Evolutionary conservation across 2,329 filamentous ascomycete species (phyloP).

Genomic region (Colletotrichum viniferum): DNA sequence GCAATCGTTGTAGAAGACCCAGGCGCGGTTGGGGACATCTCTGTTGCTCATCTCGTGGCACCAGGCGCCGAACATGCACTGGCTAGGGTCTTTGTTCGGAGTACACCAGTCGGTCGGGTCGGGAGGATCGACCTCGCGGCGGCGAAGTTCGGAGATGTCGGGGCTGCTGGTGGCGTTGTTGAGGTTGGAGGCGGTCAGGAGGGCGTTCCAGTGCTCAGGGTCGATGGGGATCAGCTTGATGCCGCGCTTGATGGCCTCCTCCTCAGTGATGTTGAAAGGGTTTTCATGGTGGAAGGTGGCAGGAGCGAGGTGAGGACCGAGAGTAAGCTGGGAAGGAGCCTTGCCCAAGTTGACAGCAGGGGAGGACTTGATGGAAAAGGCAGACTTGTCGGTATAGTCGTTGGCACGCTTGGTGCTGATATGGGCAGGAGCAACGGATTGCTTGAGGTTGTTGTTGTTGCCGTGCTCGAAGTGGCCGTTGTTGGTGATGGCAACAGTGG

Average conservation of each 20-base stretch:
- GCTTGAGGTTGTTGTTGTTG: not conserved
- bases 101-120: conserved; percentile 14
- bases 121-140: not conserved
- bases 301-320: not conserved
- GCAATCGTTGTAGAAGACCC: conserved; percentile 12
- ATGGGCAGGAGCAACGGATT: not conserved
- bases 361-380: not conserved
- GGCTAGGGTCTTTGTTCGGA: not conserved
- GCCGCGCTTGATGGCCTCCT: conserved; percentile 2
- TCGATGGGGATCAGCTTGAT: conserved; percentile 10
- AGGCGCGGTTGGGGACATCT: conserved; percentile 1
- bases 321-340: not conserved
- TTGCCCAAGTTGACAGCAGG: not conserved
- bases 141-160: not conserved
- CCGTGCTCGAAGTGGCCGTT: not conserved
- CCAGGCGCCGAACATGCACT: conserved; percentile 14
- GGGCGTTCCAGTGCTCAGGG: not conserved
- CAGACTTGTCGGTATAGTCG: not conserved
- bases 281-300: not conserved
- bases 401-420: not conserved
- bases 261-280: conserved; percentile 4
- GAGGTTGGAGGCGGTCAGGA: not conserved
- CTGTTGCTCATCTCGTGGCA: not conserved
- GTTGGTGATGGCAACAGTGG: not conserved
- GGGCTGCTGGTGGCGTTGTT: not conserved